Percentiles rank a stretch among this genome's conserved stretches.
These are phyloP conservation scores for Earliella scabrosa DNA, from an alignment of 1,284 basidiomycete species.

Conservation along the genomic window DNA sequence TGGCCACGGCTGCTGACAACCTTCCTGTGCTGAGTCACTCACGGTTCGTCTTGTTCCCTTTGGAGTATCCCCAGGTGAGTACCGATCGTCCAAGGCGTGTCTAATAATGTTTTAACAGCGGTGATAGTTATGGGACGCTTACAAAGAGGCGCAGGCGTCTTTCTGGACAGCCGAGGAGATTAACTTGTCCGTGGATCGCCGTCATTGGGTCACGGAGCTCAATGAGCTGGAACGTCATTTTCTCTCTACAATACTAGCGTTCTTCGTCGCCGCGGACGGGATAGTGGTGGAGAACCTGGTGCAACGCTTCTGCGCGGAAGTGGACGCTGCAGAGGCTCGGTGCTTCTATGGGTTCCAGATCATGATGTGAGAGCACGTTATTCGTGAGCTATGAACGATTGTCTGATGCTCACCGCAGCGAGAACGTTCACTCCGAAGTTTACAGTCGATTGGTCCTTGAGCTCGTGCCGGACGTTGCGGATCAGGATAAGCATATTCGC, in stretches of 20 bases:
- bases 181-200: conserved; percentile 79
- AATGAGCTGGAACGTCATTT: conserved; percentile 77
- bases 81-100: no score
- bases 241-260: conserved; percentile 76
- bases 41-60: background rate
- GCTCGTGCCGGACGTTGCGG: conserved; percentile 63
- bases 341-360: conserved; percentile 85
- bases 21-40: background rate
- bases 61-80: conserved; percentile 16
- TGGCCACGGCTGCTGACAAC: no score
- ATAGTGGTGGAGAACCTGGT: conserved; percentile 83
- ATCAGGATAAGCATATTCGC: conserved; percentile 89
- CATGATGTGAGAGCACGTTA: conserved; percentile 62
- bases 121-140: conserved; percentile 76
- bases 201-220: conserved; percentile 75
- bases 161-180: conserved; percentile 73
- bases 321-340: conserved; percentile 74
- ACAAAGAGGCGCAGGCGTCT: conserved; percentile 67
- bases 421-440: conserved; percentile 76
- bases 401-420: no score
- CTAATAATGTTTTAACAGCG: no score
- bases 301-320: conserved; percentile 74
- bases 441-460: conserved; percentile 69
- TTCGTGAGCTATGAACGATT: no score
- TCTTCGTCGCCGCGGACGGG: conserved; percentile 77